phyloP scores from a whole-genome alignment of 2,329 filamentous ascomycete genomes.

The Botryotinia narcissicola region DNA sequence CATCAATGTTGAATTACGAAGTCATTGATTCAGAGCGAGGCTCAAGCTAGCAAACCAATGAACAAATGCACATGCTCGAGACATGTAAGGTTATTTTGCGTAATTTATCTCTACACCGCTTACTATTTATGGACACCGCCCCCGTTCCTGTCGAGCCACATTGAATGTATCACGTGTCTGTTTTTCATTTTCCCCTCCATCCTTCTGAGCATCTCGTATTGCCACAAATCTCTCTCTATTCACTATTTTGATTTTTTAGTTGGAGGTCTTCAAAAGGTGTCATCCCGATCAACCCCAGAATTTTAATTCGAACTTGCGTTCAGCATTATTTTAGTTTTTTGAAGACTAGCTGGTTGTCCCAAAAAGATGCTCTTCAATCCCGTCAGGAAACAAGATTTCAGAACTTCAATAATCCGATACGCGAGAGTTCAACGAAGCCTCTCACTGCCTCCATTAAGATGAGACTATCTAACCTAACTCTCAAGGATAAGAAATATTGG shows the following conservation, averaged over 20 bases:
- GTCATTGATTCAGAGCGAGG: background rate
- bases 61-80: background rate
- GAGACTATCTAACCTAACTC: background rate
- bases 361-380: background rate
- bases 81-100: background rate
- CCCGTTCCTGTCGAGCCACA: background rate
- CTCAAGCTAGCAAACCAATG: background rate
- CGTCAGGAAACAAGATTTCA: too few species aligned
- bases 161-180: background rate
- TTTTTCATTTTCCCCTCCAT: background rate
- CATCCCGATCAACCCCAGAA: too few species aligned
- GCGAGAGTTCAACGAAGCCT: background rate
- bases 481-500: background rate
- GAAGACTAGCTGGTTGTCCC: background rate
- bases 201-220: background rate
- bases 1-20: background rate
- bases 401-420: too few species aligned
- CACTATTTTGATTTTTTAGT: too few species aligned
- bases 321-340: background rate
- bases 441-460: background rate
- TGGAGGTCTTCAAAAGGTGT: too few species aligned
- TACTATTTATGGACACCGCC: conserved; percentile 5
- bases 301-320: too few species aligned
- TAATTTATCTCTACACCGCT: conserved; percentile 3
- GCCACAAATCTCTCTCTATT: background rate